These are phyloP conservation scores for Globisporangium sylvaticum DNA, from an alignment of 352 stramenopile genomes.

Conservation along the genomic window DNA sequence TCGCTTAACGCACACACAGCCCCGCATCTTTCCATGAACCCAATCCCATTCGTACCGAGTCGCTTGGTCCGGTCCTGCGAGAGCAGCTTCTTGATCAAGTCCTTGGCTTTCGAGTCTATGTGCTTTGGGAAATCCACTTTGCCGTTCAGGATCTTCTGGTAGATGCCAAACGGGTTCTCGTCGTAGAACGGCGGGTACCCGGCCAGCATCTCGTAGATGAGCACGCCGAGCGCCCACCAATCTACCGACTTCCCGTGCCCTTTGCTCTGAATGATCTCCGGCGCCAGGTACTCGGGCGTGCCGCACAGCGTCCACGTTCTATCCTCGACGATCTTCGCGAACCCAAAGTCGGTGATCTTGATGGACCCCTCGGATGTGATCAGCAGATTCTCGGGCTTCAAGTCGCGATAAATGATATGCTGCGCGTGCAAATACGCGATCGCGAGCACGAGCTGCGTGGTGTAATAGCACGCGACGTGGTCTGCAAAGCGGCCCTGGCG, in stretches of 20 bases:
- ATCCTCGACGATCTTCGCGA: slow-evolving; percentile 90
- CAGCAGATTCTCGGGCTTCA: slow-evolving; percentile 93
- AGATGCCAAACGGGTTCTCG: slow-evolving; percentile 92
- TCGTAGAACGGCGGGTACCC: slow-evolving; percentile 91
- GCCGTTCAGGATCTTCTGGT: slow-evolving; percentile 92
- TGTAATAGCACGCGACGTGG: slow-evolving; percentile 87
- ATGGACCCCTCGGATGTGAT: slow-evolving; percentile 88
- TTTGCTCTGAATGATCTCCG: slow-evolving; percentile 91
- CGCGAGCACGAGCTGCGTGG: slow-evolving; percentile 83
- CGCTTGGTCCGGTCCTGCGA: slow-evolving; percentile 87
- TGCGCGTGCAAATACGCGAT: slow-evolving; percentile 89
- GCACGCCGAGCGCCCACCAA: slow-evolving; percentile 89
- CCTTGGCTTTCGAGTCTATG: slow-evolving; percentile 88
- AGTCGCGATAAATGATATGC: slow-evolving; percentile 91
- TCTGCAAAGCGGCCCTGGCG: slow-evolving; percentile 77
- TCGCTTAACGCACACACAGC: not conserved
- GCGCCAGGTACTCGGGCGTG: slow-evolving; percentile 91
- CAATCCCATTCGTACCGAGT: slow-evolving; percentile 39
- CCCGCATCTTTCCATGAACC: not conserved
- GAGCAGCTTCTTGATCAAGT: slow-evolving; percentile 91
- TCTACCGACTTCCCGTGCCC: slow-evolving; percentile 89
- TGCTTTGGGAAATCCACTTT: slow-evolving; percentile 89
- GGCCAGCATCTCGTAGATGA: slow-evolving; percentile 92
- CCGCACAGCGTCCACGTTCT: slow-evolving; percentile 92
- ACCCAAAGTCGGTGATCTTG: slow-evolving; percentile 93